Conservation (phyloP, 2,329 filamentous ascomycete genomes). For the Byssochlamys sp. region DNA sequence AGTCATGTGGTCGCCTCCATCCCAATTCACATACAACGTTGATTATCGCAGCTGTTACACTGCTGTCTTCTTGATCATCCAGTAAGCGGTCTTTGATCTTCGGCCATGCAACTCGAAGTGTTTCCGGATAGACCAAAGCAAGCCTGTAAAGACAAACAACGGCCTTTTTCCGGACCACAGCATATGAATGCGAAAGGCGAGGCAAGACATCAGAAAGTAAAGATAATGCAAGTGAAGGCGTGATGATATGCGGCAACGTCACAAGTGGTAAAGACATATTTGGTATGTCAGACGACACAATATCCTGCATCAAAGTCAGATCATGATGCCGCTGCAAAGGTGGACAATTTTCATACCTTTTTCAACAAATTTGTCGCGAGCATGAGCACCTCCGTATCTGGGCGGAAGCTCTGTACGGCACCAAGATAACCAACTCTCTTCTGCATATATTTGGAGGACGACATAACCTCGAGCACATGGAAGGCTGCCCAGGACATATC, state of each 20-base stretch:
- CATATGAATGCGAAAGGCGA: slow-evolving; percentile 73
- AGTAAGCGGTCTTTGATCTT: slow-evolving; percentile 91
- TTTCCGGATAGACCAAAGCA: slow-evolving; percentile 92
- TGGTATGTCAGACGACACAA: slow-evolving; percentile 60
- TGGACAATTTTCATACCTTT: slow-evolving; percentile 50
- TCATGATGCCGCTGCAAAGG: background rate
- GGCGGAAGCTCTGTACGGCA: slow-evolving; percentile 88
- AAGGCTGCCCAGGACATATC: slow-evolving; percentile 99
- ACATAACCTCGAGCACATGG: slow-evolving; percentile 98
- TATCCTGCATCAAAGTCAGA: slow-evolving; percentile 24
- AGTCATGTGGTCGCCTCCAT: slow-evolving; percentile 87
- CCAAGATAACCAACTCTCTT: slow-evolving; percentile 92
- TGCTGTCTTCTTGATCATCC: slow-evolving; percentile 80
- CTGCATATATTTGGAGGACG: slow-evolving; percentile 83
- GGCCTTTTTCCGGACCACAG: slow-evolving; percentile 86
- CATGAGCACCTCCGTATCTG: slow-evolving; percentile 95
- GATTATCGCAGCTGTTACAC: slow-evolving; percentile 88
- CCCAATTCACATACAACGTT: slow-evolving; percentile 95
- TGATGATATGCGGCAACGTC: slow-evolving; percentile 90
- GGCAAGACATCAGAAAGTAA: slow-evolving; percentile 78
- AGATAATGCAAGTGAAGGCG: slow-evolving; percentile 80
- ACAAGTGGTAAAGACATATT: slow-evolving; percentile 77
- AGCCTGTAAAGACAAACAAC: slow-evolving; percentile 88
- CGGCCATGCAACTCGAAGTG: slow-evolving; percentile 83
- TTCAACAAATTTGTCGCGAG: slow-evolving; percentile 91